Conservation (phyloP, 306 rosid species). For the Argentina anserina region DNA sequence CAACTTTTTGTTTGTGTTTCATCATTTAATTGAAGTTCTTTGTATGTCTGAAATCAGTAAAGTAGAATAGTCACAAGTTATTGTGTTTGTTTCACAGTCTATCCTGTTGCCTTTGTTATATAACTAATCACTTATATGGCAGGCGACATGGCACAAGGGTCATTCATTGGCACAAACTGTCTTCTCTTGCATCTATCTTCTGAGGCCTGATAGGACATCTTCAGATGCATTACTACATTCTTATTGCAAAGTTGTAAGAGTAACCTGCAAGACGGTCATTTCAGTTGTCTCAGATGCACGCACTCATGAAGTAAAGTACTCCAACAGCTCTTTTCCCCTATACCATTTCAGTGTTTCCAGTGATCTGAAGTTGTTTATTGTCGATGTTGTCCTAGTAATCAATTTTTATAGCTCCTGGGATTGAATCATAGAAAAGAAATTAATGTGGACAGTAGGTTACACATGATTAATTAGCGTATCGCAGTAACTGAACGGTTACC, state of each 20-base stretch:
- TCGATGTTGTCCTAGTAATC: not conserved
- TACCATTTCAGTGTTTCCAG: constrained; percentile 1
- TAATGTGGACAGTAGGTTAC: not conserved
- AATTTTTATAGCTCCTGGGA: not conserved
- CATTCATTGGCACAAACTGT: constrained; percentile 97
- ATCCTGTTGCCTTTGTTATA: not conserved
- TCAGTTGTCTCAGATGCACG: constrained; percentile 85
- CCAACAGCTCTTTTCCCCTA: constrained; percentile 44
- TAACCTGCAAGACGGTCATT: constrained; percentile 80
- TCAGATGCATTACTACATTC: constrained; percentile 81
- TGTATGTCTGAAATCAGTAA: not conserved
- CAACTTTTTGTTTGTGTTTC: not conserved
- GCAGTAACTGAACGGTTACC: not conserved
- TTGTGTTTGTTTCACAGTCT: constrained; percentile 2
- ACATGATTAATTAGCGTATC: not conserved
- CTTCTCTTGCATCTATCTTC: constrained; percentile 94
- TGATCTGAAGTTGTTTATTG: not conserved
- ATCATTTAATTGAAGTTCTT: not conserved
- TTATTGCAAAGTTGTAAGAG: constrained; percentile 73
- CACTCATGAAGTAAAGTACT: constrained; percentile 99
- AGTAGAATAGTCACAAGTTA: not conserved
- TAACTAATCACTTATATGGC: constrained; percentile 40
- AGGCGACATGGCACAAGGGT: constrained; percentile 99
- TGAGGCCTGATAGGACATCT: constrained; percentile 79
- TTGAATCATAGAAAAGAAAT: not conserved